Evolutionary conservation across 2,329 filamentous ascomycete genomes (phyloP), one percentile per base, ranked within the genome.

Genomic region (Trichoderma lentiforme): DNA sequence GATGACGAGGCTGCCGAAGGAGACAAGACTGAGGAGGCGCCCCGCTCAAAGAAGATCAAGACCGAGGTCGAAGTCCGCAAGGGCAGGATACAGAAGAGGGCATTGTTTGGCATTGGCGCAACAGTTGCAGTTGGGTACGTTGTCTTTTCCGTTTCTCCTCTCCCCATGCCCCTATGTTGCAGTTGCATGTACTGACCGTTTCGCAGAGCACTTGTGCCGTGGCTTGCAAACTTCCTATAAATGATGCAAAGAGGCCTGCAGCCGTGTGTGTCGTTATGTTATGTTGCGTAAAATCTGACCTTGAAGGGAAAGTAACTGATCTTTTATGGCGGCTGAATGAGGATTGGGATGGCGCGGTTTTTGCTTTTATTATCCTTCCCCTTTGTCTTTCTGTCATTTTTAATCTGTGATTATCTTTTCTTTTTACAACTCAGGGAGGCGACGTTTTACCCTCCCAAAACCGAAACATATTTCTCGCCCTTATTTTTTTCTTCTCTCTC

Each of bases 101-200:
- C 96, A 61, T 85, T 97, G 73, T 87, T 97, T 74, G 95, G 96
- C 72, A 89, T 98, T 68, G 93, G 91, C 74, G 94, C 94, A 72
- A 96, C 93, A 61, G 87, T 98, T 80, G 93, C 93, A 71, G 88
- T 98, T 81, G 95, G 95, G 96, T 98, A 89, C 85, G 94, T 92
- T 18, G 18, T 11, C 1, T 21, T 14, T 28, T 5, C 7, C 11
- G 24, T 5, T 8, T 26, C 43, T 5, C 12, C 14, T 28, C 34
- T 26, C 30, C 4, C 8, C 6, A n/a, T n/a, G 1, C 14, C 8
- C 4, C 21, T 18, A 43, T 18, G 69, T 15, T 28, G 21, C 60
- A 15, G 26, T 21, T 24, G 21, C 4, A n/a, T 51, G 14, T 24
- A 21, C 28, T 28, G 9, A 71, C 56, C 1, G 6, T 58, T 28